phyloP scores from a whole-genome alignment of 345 rosid genomes.

The Pistacia vera region DNA sequence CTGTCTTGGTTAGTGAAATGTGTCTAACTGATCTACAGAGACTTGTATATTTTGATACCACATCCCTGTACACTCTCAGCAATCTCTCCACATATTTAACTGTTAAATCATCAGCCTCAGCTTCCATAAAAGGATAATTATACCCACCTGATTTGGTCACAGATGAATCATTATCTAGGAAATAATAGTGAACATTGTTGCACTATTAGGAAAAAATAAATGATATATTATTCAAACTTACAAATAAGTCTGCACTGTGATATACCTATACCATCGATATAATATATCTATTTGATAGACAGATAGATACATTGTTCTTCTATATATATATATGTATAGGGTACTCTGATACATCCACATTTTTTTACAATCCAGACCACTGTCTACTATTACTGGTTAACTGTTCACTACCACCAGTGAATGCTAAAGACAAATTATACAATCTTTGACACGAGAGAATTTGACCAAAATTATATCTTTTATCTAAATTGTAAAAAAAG shows the following conservation, averaged over 20 bases:
- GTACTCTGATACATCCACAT: too few relatives aligned
- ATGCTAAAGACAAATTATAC: too few relatives aligned
- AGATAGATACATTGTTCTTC: too few relatives aligned
- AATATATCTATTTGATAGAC: background rate
- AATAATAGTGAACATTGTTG: background rate
- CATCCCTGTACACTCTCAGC: conserved; percentile 55
- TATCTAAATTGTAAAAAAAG: too few relatives aligned
- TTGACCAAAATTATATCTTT: too few relatives aligned
- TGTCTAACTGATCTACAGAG: conserved; percentile 38
- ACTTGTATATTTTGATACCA: conserved; percentile 45
- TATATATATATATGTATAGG: too few relatives aligned
- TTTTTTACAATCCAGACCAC: too few relatives aligned
- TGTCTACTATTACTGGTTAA: too few relatives aligned
- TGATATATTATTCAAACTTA: too few relatives aligned
- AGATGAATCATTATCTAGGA: background rate
- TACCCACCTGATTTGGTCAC: conserved; percentile 30
- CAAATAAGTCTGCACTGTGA: too few relatives aligned
- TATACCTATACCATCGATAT: background rate
- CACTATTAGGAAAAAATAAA: background rate
- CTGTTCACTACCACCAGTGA: too few relatives aligned
- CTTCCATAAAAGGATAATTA: conserved; percentile 54
- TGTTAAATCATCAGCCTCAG: conserved; percentile 45
- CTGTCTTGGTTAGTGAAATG: conserved; percentile 23
- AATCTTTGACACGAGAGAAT: too few relatives aligned
- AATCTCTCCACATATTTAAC: conserved; percentile 52